These are phyloP conservation scores for Hibiscus trionum DNA, from an alignment of 345 rosid genomes.

Conservation along the genomic window DNA sequence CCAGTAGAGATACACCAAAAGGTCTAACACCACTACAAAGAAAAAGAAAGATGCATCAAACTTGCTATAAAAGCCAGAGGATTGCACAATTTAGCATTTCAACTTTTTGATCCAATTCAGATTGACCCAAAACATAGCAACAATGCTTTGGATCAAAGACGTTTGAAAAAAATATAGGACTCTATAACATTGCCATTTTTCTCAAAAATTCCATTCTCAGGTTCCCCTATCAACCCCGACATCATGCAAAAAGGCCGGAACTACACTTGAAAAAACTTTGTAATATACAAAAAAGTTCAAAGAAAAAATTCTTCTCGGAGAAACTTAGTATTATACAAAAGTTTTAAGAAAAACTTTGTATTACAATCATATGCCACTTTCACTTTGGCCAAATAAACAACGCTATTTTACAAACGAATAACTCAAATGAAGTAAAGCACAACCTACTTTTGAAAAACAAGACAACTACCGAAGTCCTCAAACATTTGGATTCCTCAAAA, in stretches of 20 bases:
- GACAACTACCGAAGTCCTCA: not conserved
- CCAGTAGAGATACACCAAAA: conserved; percentile 84
- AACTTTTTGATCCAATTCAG: not conserved
- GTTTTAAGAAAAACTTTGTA: not conserved
- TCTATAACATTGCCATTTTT: not conserved
- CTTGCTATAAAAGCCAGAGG: not conserved
- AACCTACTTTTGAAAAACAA: not conserved
- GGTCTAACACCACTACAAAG: conserved; percentile 82
- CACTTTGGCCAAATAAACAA: not conserved
- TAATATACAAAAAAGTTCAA: not conserved
- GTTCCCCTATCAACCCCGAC: not conserved
- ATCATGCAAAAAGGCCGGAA: not conserved
- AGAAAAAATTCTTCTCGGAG: not conserved
- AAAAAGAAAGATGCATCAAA: conserved; percentile 5
- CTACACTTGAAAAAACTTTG: not conserved
- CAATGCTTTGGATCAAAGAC: not conserved
- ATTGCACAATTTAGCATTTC: not conserved
- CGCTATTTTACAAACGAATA: not conserved
- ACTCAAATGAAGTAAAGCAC: not conserved
- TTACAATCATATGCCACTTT: not conserved
- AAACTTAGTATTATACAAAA: not conserved
- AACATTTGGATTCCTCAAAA: not conserved
- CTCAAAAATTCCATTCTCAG: not conserved
- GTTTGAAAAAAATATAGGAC: not conserved
- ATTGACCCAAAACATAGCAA: not conserved